Base-by-base conservation (phyloP, 2,329 filamentous ascomycete genomes). In the Leptodontidium sp. region DNA sequence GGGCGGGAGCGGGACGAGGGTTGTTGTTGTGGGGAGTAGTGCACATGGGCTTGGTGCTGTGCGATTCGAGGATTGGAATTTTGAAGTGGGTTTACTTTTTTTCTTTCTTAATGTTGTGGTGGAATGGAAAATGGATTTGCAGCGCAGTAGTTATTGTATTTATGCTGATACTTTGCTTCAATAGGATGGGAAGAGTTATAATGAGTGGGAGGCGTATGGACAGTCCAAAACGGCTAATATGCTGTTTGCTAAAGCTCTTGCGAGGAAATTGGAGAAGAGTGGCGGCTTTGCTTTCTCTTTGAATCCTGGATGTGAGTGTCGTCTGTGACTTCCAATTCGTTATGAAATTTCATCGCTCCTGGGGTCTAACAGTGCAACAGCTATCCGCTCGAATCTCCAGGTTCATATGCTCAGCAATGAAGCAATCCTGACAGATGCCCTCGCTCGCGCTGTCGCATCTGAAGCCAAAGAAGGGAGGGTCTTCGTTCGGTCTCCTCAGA, bases 21-120 rank as follows among this genome's bases (percentile, higher is more conserved):
- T 84, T 1, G 77, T 84, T 2, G 80, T 78, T 69, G 72, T 84
- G 29, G 75, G 77, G 11, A 82, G 81, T 70, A 74, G 78, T 43
- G 80, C 78, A 2, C 75, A 82, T 73, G 73, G 76, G 12, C 45
- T 80, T 29, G 75, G 75, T 1, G 78, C 76, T 2, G 66, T 82
- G 2, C 70, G 78, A 9, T 81, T 78, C 59, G 73, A 78, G 49
- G 80, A 82, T 68, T 76, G 69, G 15, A 80, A 81, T 24, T 81
- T 82, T 66, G 71, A 77, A 32, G 81, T 82, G 0, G 68, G 71
- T 61, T 24, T 17, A 1, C 12, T 29, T 29, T 52, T 14, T 15
- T 12, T 52, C 26, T 29, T 29, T 29, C 26, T 35, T 3, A 32
- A 3, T 32, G 3, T 3, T 32, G 6, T 32, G 29, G 29, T 3